Evolutionary conservation across 192 early-diverging fungal species (phyloP).

Genomic region (Coemansia erecta): DNA sequence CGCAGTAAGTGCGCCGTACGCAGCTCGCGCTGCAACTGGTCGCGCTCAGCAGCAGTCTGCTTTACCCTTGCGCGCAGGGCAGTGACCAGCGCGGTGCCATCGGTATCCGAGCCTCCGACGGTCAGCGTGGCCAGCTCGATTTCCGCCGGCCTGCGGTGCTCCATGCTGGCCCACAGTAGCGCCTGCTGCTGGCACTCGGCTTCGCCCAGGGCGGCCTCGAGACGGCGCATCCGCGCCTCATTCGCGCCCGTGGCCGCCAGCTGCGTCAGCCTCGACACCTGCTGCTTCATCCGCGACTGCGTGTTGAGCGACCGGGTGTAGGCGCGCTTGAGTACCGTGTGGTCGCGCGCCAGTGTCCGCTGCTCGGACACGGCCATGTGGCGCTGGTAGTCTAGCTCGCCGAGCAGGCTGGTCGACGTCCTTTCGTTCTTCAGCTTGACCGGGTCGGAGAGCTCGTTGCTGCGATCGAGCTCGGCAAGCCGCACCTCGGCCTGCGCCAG

Average conservation of each 20-base stretch:
- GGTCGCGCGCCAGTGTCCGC: constrained; percentile 32
- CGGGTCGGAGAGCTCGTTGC: constrained; percentile 10
- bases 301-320: constrained; percentile 27
- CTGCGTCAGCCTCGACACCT: constrained; percentile 45
- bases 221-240: constrained; percentile 42
- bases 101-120: constrained; percentile 1
- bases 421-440: constrained; percentile 19
- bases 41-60: constrained; percentile 24
- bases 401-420: constrained; percentile 43
- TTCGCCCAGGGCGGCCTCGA: constrained; percentile 48
- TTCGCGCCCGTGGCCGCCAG: constrained; percentile 34
- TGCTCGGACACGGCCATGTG: constrained; percentile 32
- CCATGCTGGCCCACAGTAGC: constrained; percentile 41
- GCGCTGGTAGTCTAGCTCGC: constrained; percentile 43
- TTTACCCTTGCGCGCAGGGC: constrained; percentile 33
- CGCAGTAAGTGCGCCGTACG: constrained; percentile 40
- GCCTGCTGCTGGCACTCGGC: constrained; percentile 49
- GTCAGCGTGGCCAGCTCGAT: neutral
- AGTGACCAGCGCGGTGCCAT: constrained; percentile 25
- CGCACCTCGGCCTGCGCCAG: constrained; percentile 36
- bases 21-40: constrained; percentile 43
- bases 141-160: constrained; percentile 19
- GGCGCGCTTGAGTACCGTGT: constrained; percentile 32
- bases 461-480: constrained; percentile 33
- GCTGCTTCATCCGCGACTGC: constrained; percentile 50